Evolutionary conservation across 768 basidiomycete species (phyloP), one percentile per base, ranked within the genome.

Genomic region (Russula olivacea): DNA sequence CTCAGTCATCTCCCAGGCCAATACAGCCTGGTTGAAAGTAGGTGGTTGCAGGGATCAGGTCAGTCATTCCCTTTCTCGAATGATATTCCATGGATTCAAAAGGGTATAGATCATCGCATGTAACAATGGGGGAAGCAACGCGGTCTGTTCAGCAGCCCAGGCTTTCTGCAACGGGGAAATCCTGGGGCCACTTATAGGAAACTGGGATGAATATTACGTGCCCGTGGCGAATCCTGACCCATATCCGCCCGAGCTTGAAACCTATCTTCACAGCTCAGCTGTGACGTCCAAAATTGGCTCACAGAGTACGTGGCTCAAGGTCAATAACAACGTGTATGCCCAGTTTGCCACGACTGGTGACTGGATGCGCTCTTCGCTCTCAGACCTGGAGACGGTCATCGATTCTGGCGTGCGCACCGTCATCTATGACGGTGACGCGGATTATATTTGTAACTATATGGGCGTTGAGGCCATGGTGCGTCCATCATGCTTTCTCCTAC

Each of bases 381-480:
- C 80, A 0, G 64, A 79, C 61, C 72, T 87, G 25, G 83, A 85
- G 70, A 76, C 71, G 8, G 83, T 86, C 15, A 83, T 87, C 67
- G 77, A 84, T 63, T 76, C 83, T 56, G 84, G 84, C 15, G 81
- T 82, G 25, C 68, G 80, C 56, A 81, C 80, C 19, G 69, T 82
- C 50, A 69, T 84, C 21, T 85, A 77, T 64, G 81, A 80, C 61
- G 84, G 84, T 32, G 83, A 84, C 69, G 84, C 81, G 34, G 82
- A 84, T 69, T 84, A 77, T 68, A 82, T 84, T 63, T 68, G 80
- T 58, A 86, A 84, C 70, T 83, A 74, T 67, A 69, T 76, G 45
- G 83, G 84, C 14, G 78, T 84, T n/a, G 83, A 85, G 72, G 77
- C 78, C 2, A 82, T 85, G 82, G 82, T 83, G 67, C 41, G 58